Conservation (phyloP, 1,284 basidiomycete species). For the Xerocomus minutiporus region DNA sequence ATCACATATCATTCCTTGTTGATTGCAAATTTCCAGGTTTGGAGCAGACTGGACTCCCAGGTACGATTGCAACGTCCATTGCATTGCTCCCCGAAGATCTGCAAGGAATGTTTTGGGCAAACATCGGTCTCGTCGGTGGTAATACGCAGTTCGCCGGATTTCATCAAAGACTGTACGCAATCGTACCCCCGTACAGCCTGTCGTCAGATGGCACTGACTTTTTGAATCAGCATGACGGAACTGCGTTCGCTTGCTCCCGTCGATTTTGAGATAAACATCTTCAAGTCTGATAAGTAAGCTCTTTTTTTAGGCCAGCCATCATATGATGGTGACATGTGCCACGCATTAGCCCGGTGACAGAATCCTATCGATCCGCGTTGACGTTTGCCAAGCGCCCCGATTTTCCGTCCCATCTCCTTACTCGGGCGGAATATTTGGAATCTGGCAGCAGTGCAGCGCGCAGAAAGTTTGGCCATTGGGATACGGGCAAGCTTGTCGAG, state of each 20-base stretch:
- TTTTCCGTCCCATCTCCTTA: conserved; percentile 55
- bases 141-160: conserved; percentile 75
- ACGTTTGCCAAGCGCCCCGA: conserved; percentile 52
- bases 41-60: conserved; percentile 74
- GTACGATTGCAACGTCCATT: conserved; percentile 74
- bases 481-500: conserved; percentile 24
- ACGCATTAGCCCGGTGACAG: conserved; percentile 60
- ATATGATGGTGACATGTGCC: conserved; percentile 7
- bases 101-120: conserved; percentile 90
- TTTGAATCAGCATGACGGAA: conserved; percentile 52
- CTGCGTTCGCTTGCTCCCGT: conserved; percentile 74
- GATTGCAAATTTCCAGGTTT: conserved; percentile 51
- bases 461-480: conserved; percentile 58
- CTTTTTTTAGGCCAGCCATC: conserved; percentile 16
- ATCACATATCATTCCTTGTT: conserved; percentile 1
- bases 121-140: conserved; percentile 88
- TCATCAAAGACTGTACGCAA: conserved; percentile 64
- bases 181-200: conserved; percentile 10
- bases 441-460: conserved; percentile 70
- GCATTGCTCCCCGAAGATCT: conserved; percentile 68
- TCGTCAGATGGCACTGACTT: conserved; percentile 13
- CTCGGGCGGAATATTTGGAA: conserved; percentile 79
- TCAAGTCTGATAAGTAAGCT: conserved; percentile 67
- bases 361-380: conserved; percentile 67
- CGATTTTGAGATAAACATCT: conserved; percentile 69